Evolutionary conservation across 768 basidiomycete species (phyloP), one percentile per base, ranked within the genome.

Genomic region (Kwoniella europaea): DNA sequence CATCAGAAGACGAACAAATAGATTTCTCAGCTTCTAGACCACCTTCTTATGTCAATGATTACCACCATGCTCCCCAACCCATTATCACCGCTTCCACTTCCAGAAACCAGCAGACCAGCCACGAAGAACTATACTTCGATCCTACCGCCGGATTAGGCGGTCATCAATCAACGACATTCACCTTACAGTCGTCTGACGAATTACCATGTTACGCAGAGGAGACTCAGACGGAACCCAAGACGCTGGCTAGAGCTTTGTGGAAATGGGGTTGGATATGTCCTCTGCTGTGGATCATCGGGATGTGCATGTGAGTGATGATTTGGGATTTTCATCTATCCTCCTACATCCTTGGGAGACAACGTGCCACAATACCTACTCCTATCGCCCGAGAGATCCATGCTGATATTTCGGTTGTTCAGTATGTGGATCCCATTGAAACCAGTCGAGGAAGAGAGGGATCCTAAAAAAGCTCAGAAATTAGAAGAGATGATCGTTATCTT

Each of bases 401-500:
- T 59, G 59, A 63, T 50, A 50, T 16, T 16, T 18, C 53, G n/a
- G 6, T 10, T 22, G 27, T 20, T 43, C 64, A 81, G 80, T 18
- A 54, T 81, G 12, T 81, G 76, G 65, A 78, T 79, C 52, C 80
- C 80, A 5, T 74, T 81, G 24, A 74, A 71, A 53, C 73, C 75
- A 9, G 18, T 63, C 12, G 78, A 79, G 43, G 78, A 81, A 61
- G 79, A 81, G 63, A 41, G 15, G 7, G 79, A 81, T 65, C 68
- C 69, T 0, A 76, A 77, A 29, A 79, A 76, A 57, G 78, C 75
- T 6, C 80, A 81, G 50, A 79, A 78, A 65, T 20, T 79, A 6
- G 67, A 75, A 61, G 80, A 81, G 75, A 76, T 81, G 78, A 77
- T 79, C 52, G 68, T 61, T 16, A 79, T 81, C 55, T 59, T 81